Conservation (phyloP, 2,329 filamentous ascomycete genomes). For the Hymenoscyphus salicellus region DNA sequence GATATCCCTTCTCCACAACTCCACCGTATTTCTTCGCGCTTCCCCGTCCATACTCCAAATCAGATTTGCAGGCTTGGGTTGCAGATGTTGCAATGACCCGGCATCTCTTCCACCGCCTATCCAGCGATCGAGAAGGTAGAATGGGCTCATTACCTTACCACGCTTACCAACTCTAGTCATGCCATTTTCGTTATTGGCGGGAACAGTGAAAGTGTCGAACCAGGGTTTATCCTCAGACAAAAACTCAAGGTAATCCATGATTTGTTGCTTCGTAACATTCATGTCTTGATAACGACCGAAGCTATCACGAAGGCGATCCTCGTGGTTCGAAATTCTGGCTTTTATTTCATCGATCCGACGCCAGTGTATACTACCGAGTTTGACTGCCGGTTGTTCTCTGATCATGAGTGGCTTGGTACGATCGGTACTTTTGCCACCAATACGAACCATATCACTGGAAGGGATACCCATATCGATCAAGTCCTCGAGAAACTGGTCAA, state of each 20-base stretch:
- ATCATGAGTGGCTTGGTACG: constrained; percentile 50
- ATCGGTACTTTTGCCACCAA: constrained; percentile 57
- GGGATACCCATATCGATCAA: constrained; percentile 55
- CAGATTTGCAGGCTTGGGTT: constrained; percentile 31
- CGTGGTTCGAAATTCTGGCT: constrained; percentile 35
- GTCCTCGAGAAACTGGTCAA: constrained; percentile 65
- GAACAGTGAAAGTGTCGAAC: constrained; percentile 55
- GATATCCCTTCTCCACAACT: constrained; percentile 46
- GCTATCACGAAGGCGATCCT: constrained; percentile 23
- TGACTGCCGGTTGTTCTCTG: constrained; percentile 39
- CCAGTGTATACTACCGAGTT: constrained; percentile 39
- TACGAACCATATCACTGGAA: constrained; percentile 50
- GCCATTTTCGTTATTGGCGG: constrained; percentile 41
- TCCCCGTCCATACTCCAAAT: constrained; percentile 52
- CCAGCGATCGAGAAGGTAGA: constrained; percentile 58
- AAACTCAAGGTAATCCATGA: constrained; percentile 51
- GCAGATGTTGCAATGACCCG: constrained; percentile 40
- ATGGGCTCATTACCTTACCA: constrained; percentile 43
- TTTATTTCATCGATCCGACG: constrained; percentile 43
- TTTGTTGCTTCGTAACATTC: constrained; percentile 22
- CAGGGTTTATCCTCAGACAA: constrained; percentile 48
- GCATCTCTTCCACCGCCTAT: constrained; percentile 41
- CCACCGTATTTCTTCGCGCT: constrained; percentile 39
- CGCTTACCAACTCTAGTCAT: constrained; percentile 46
- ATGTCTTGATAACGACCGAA: constrained; percentile 21